Evolutionary conservation across 2,329 filamentous ascomycete genomes (phyloP).

Genomic region (Stromatinia cepivora): DNA sequence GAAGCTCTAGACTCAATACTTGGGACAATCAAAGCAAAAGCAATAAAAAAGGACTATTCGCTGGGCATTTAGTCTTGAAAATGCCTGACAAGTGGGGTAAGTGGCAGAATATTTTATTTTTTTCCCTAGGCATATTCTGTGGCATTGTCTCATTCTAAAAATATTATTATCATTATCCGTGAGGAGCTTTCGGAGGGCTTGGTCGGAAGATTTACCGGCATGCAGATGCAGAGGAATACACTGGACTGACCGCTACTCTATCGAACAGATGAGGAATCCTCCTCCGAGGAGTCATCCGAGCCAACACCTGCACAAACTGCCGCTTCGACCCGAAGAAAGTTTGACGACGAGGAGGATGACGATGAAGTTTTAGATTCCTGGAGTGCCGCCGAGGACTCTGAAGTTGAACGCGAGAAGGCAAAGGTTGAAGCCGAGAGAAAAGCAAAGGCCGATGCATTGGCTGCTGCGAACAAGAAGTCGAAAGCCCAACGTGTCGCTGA

Average conservation of each 20-base stretch:
- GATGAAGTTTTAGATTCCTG: conserved; percentile 87
- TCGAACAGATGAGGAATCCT: conserved; percentile 41
- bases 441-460: conserved; percentile 84
- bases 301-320: conserved; percentile 46
- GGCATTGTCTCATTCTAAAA: neutral
- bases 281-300: conserved; percentile 47
- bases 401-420: conserved; percentile 93
- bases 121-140: neutral
- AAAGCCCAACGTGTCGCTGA: conserved; percentile 86
- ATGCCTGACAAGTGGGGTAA: conserved; percentile 43
- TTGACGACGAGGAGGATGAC: conserved; percentile 83
- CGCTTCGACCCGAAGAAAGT: conserved; percentile 56
- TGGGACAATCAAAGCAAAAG: neutral
- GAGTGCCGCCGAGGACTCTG: conserved; percentile 96
- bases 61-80: conserved; percentile 25
- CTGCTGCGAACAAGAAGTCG: conserved; percentile 86
- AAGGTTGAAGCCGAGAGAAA: conserved; percentile 84
- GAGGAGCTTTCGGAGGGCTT: conserved; percentile 24
- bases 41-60: neutral
- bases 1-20: neutral
- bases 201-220: conserved; percentile 29
- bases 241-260: conserved; percentile 38
- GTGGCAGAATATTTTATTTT: conserved; percentile 32
- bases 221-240: conserved; percentile 25
- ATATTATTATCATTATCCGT: neutral